Evolutionary conservation across 768 basidiomycete genomes (phyloP).

Genomic region (Kwoniella heveanensis): DNA sequence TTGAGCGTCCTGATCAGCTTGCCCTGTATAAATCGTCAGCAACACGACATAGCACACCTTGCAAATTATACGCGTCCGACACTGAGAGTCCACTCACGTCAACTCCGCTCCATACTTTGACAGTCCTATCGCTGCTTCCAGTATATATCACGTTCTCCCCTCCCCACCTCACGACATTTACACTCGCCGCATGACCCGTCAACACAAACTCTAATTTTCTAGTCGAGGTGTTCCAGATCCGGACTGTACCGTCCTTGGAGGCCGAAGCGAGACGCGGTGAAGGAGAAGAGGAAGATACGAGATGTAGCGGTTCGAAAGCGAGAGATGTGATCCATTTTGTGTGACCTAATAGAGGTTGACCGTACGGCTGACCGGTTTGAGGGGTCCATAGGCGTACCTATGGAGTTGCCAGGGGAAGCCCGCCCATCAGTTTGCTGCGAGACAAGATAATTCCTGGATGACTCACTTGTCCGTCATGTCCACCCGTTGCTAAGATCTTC

Average conservation of each 20-base stretch:
- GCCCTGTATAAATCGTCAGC: constrained; percentile 61
- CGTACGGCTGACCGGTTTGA: constrained; percentile 81
- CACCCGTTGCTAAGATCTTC: constrained; percentile 84
- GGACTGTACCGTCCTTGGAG: constrained; percentile 92
- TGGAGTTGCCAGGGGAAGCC: too few species aligned
- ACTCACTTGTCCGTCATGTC: constrained; percentile 85
- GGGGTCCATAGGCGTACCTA: constrained; percentile 90
- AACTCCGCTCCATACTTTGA: constrained; percentile 90
- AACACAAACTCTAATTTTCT: constrained; percentile 77
- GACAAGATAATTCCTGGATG: too few species aligned
- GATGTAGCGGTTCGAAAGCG: constrained; percentile 93
- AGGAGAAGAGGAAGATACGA: constrained; percentile 62
- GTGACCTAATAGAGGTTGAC: constrained; percentile 88
- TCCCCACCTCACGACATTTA: constrained; percentile 95
- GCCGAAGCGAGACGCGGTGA: constrained; percentile 87
- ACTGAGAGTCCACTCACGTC: constrained; percentile 59
- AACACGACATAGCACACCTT: not conserved
- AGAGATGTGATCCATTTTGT: constrained; percentile 95
- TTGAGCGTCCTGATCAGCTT: constrained; percentile 79
- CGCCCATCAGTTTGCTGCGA: too few species aligned
- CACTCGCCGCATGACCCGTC: constrained; percentile 89
- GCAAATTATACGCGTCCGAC: not conserved
- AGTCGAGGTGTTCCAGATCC: constrained; percentile 82
- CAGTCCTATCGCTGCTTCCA: constrained; percentile 89
- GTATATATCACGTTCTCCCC: constrained; percentile 90